Base-by-base conservation (phyloP, 164 flowering plant species). In the Protea cynaroides region DNA sequence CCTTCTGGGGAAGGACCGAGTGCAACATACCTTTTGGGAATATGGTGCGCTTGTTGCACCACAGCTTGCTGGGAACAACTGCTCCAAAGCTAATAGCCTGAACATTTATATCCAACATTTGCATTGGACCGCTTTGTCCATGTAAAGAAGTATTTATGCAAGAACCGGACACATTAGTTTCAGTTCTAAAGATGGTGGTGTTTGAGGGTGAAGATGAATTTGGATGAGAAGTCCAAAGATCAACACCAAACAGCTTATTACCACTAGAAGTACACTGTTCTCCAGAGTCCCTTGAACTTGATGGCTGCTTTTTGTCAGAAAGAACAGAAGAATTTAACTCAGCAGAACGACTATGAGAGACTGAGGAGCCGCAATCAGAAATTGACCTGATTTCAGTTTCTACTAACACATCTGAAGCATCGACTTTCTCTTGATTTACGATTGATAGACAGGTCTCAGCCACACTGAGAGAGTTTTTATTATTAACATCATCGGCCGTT, bases 11-110 rank as follows among this genome's bases (percentile, higher is more conserved):
- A 23, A 57, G 52, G 53, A 56, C 36, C 15, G 4, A 51, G 38
- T 37, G 38, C 36, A 25, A 57, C 44, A 62, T 75, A 88, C 96
- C 97, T 83, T 77, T 83, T 1, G 93, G 93, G 67, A 81, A 89
- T 69, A 87, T 89, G 44, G 86, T 78, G 59, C 72, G 66, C 66
- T 72, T 76, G 66, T 61, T 79, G 77, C 81, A 79, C 97, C 96
- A 91, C 12, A 37, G 73, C 73, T 77, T 84, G 68, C 89, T 82
- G 40, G 62, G 65, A 43, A 82, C 64, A 1, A 80, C 66, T 24
- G 78, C 65, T 58, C 97, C 97, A 25, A 79, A 58, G 65, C 71
- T 69, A 53, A 89, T 24, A 38, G 73, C 83, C 75, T 89, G 81
- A 21, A 88, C 84, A 69, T 18, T 7, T 63, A 44, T 47, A 24